Percentiles rank a stretch among this genome's conserved stretches.
Conservation (phyloP, 2,329 filamentous ascomycete genomes). For the Camillea tinctor region DNA sequence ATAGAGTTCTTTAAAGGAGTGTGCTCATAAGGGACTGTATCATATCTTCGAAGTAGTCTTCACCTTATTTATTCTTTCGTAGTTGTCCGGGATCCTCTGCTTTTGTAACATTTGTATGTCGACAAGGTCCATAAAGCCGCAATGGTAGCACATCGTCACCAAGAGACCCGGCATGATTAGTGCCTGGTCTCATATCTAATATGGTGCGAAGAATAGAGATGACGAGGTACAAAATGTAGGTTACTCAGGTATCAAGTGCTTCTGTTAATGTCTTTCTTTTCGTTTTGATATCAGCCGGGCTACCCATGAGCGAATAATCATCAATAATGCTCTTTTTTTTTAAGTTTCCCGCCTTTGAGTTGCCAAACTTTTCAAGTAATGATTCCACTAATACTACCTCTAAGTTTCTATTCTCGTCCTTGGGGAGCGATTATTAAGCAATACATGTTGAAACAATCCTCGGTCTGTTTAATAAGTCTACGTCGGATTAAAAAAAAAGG, state of each 20-base stretch:
- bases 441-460: not conserved
- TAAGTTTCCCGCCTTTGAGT: conserved; percentile 14
- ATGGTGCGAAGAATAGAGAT: conserved; percentile 16
- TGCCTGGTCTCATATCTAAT: conserved; percentile 10
- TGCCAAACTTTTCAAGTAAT: conserved; percentile 1
- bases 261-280: conserved; percentile 17
- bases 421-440: not conserved
- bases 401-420: not conserved
- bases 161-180: conserved; percentile 5
- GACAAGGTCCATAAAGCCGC: conserved; percentile 9
- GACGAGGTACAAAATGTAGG: conserved; percentile 3
- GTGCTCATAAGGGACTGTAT: conserved; percentile 45
- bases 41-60: conserved; percentile 8
- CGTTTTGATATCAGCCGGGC: conserved; percentile 17
- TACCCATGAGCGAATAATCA: conserved; percentile 9
- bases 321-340: not conserved
- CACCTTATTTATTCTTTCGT: conserved; percentile 28
- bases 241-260: conserved; percentile 8
- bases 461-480: not conserved
- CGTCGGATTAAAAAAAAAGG: no score
- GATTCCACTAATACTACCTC: not conserved
- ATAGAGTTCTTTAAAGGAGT: conserved; percentile 52
- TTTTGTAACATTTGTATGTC: conserved; percentile 13
- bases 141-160: conserved; percentile 4
- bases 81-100: conserved; percentile 29